Base-by-base conservation (phyloP, 306 rosid species). In the Canavalia ensiformis region DNA sequence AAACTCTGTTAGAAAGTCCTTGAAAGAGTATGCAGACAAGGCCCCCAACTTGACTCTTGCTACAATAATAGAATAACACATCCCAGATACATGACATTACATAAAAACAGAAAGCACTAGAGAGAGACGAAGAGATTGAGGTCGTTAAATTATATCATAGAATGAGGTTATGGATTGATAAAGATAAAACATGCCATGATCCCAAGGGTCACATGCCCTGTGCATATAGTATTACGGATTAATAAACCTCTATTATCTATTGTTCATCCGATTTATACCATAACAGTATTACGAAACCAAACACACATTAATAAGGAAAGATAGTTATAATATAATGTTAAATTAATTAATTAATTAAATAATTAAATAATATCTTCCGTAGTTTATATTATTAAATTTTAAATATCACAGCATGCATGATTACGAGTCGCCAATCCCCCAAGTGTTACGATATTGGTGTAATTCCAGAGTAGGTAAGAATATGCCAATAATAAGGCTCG, bases 201-300 rank as follows among this genome's bases (percentile, higher is more conserved):
- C 29, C 56, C 55, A 78, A 34, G 7, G 18, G 10, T 10, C 56
- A 33, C 56, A 59, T 49, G 67, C 8, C 52, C 9, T 2, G 0
- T 7, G 47, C 41, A 75, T 18, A 71, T 64, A 54, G 25, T 31
- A 68, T 31, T 51, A 67, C n/a, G 58, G 1, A 56, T 29, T 37
- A 65, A 30, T 68, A 64, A 35, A 60, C 11, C 6, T 39, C 58
- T 6, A 67, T 18, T 10, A 7, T 41, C 78, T 67, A 64, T 58
- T 37, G 41, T 51, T 34, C 42, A 44, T 76, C 46, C 33, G 68
- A 51, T 55, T 50, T 13, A 72, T 58, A 50, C 46, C 58, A 78
- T 66, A 60, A 55, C 33, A 55, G 11, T 41, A 45, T 34, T 18
- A 3, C 74, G 59, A 81, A 81, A 30, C 37, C 25, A 78, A 71